phyloP scores from a whole-genome alignment of 768 basidiomycete genomes.

The Austroboletus eburneus region DNA sequence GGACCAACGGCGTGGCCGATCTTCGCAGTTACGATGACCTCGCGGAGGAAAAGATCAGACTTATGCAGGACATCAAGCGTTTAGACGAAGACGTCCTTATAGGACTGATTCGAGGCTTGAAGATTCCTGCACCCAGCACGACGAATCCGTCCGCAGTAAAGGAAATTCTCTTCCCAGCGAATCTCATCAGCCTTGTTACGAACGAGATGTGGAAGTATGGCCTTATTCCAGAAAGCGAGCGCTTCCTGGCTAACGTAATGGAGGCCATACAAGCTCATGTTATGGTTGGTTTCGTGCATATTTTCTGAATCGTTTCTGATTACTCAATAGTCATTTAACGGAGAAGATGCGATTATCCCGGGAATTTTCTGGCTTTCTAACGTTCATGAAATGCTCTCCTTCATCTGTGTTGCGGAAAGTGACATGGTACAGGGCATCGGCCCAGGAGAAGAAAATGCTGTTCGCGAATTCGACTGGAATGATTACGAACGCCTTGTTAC shows the following conservation, averaged over 20 bases:
- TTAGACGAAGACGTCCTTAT: conserved; percentile 92
- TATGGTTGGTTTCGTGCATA: conserved; percentile 65
- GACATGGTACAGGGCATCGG: conserved; percentile 98
- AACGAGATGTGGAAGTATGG: conserved; percentile 99
- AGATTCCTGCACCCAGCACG: conserved; percentile 87
- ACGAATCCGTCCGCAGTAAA: conserved; percentile 92
- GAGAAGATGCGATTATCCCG: conserved; percentile 93
- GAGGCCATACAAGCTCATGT: conserved; percentile 96
- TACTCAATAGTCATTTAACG: conserved; percentile 65
- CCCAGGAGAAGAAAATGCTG: conserved; percentile 88
- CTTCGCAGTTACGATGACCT: conserved; percentile 81
- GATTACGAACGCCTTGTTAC: conserved; percentile 95
- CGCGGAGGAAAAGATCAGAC: conserved; percentile 89
- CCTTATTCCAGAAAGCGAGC: conserved; percentile 92
- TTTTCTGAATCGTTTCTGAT: conserved; percentile 5
- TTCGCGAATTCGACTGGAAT: conserved; percentile 93
- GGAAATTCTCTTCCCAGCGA: conserved; percentile 98
- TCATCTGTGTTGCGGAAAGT: conserved; percentile 97
- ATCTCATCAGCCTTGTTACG: conserved; percentile 94
- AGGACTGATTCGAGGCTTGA: conserved; percentile 85
- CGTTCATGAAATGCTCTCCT: conserved; percentile 98
- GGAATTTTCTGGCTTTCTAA: conserved; percentile 99
- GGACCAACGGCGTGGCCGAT: conserved; percentile 62
- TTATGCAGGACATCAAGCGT: conserved; percentile 86
- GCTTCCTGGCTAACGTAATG: conserved; percentile 99